Conservation (phyloP, 1,284 basidiomycete genomes). For the Pulveroboletus sp. region DNA sequence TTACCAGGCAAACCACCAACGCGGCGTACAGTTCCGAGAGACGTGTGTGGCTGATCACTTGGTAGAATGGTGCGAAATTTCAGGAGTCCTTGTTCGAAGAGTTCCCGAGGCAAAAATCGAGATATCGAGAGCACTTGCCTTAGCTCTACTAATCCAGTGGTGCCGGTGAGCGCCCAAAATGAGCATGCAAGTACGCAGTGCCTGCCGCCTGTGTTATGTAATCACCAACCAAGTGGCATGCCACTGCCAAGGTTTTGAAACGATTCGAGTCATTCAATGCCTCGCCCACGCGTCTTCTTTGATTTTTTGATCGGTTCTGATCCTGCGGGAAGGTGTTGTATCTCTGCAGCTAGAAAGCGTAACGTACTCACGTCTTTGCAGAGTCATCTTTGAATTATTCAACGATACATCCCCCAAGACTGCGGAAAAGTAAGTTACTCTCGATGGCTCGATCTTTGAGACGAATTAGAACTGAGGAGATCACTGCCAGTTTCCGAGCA, state of each 20-base stretch:
- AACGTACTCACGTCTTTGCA: constrained; percentile 30
- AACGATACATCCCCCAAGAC: constrained; percentile 78
- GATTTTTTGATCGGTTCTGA: constrained; percentile 59
- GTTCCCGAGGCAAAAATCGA: too few species aligned
- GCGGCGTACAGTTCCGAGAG: too few species aligned
- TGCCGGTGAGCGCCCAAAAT: neutral
- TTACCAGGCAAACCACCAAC: too few species aligned
- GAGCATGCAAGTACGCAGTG: too few species aligned
- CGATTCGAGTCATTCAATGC: constrained; percentile 15
- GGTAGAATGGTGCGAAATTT: too few species aligned
- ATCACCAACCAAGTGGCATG: too few species aligned
- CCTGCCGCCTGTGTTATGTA: too few species aligned
- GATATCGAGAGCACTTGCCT: neutral
- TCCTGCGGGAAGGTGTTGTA: constrained; percentile 56
- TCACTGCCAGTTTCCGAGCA: constrained; percentile 78
- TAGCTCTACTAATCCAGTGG: neutral
- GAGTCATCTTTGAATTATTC: constrained; percentile 83
- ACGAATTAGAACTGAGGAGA: constrained; percentile 9
- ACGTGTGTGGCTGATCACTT: too few species aligned
- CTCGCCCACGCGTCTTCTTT: constrained; percentile 65
- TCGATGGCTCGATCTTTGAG: neutral
- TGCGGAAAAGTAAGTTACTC: constrained; percentile 71
- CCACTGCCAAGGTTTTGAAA: too few species aligned
- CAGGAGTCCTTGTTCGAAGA: too few species aligned
- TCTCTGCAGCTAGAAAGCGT: neutral